Conservation (phyloP, 768 basidiomycete species). For the Boletus fagicola region DNA sequence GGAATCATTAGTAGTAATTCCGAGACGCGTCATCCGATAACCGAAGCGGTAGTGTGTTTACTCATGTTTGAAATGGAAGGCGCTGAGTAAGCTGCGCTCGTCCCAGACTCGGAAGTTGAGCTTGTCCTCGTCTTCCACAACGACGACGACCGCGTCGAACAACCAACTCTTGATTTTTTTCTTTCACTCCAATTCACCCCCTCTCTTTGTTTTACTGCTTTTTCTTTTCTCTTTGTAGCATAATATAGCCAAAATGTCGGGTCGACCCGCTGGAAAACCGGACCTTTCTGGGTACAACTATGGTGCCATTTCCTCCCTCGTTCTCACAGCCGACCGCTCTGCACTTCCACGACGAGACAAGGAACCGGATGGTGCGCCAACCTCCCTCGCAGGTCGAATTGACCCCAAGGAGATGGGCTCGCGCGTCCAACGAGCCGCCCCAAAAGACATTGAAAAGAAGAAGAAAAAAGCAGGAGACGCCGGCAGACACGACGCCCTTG, state of each 20-base stretch:
- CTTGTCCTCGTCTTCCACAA: slow-evolving; percentile 2
- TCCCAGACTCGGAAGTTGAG: too few species aligned
- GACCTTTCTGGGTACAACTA: slow-evolving; percentile 95
- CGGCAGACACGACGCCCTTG: slow-evolving; percentile 49
- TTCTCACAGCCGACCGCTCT: slow-evolving; percentile 87
- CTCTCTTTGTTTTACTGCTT: not conserved
- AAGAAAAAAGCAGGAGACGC: slow-evolving; percentile 75
- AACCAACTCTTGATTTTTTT: not conserved
- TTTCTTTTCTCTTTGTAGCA: slow-evolving; percentile 4
- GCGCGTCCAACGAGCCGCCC: slow-evolving; percentile 74
- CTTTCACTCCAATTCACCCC: too few species aligned
- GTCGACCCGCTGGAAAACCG: slow-evolving; percentile 51
- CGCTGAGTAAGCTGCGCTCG: slow-evolving; percentile 13
- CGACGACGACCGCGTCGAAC: slow-evolving; percentile 7
- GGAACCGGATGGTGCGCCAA: slow-evolving; percentile 96
- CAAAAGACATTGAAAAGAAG: slow-evolving; percentile 91
- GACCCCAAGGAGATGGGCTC: slow-evolving; percentile 93
- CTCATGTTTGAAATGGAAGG: slow-evolving; percentile 19
- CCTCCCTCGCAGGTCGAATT: slow-evolving; percentile 88
- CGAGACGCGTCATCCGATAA: too few species aligned
- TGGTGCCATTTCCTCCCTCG: slow-evolving; percentile 90
- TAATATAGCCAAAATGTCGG: slow-evolving; percentile 34
- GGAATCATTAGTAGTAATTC: too few species aligned
- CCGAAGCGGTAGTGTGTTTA: slow-evolving; percentile 10
- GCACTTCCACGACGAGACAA: slow-evolving; percentile 82